Evolutionary conservation across 371 early-diverging fungal genomes (phyloP), one percentile per base, ranked within the genome.

Genomic region (Dichotomocladium elegans): DNA sequence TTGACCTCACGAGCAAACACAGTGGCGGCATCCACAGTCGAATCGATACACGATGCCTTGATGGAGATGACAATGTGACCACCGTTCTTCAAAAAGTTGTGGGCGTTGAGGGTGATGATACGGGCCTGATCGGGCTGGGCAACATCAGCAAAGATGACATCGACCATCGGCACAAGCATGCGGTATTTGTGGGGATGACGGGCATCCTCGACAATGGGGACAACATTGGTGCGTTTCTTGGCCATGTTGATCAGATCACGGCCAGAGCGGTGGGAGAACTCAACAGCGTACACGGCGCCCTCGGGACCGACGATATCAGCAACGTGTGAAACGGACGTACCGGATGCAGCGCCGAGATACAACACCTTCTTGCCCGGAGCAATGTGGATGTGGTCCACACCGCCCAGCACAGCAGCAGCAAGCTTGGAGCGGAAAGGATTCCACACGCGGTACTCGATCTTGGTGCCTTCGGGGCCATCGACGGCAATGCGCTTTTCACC

Each of bases 11-110:
- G 85, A n/a, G 99, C 99, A 82, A 99, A 99, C 51, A 99, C 76
- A 34, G 90, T 94, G 47, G 94, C 89, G 24, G 99, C 98, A 64
- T 93, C 96, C 4, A 96, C 94, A 10, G 99, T 96, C 34, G 99
- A 99, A 81, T 99, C 99, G 63, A 99, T 99, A 85, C 99, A 99
- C 84, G 98, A 99, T 48, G 99, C 99, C 90, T 99, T 99, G 84
- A 99, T 99, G 46, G 96, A 95, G 63, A 99, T 98, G 49, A 99
- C 96, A 73, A 99, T 93, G 72, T 96, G 94, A 31, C 99, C 99
- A 43, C 90, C 86, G 72, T 94, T 94, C 85, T 98, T 98, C 61
- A 99, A 81, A 86, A 99, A 99, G 79, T 98, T 85, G 74, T 99
- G 96, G 25, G 99, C 92, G 80, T 99, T 99, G 64, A 99, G 81